Evolutionary conservation across 108 stramenopile genomes (phyloP).

Genomic region (Nitzschia palea): DNA sequence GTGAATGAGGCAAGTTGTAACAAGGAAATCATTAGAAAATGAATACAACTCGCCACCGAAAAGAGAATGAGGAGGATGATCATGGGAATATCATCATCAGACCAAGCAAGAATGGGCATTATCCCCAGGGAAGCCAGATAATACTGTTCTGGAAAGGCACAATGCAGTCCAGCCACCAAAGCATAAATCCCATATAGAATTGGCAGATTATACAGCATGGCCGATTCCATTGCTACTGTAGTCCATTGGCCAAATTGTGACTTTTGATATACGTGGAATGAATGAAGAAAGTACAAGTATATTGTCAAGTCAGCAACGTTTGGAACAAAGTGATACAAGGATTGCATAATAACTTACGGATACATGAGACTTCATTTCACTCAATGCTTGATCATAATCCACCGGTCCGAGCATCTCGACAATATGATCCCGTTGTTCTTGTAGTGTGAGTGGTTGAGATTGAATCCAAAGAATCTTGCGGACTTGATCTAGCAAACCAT

Average conservation of each 20-base stretch:
- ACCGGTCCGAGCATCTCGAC: neutral
- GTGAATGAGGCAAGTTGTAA: neutral
- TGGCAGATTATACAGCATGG: slow-evolving; percentile 39
- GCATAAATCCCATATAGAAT: slow-evolving; percentile 20
- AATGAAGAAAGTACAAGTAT: neutral
- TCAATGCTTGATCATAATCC: neutral
- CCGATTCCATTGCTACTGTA: slow-evolving; percentile 27
- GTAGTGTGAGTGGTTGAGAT: too few relatives aligned
- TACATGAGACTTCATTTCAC: neutral
- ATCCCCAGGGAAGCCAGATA: neutral
- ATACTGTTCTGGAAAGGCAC: neutral
- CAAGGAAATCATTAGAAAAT: neutral
- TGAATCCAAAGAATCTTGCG: slow-evolving; percentile 56
- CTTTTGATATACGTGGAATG: neutral
- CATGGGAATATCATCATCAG: neutral
- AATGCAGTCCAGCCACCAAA: slow-evolving; percentile 2
- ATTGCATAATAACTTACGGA: too few relatives aligned
- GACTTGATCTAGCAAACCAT: slow-evolving; percentile 53
- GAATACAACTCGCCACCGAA: slow-evolving; percentile 26
- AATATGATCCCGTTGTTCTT: neutral
- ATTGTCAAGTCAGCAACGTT: too few relatives aligned
- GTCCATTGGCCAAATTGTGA: too few relatives aligned
- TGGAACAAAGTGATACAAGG: slow-evolving; percentile 2
- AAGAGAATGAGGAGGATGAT: slow-evolving; percentile 1
- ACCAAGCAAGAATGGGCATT: slow-evolving; percentile 5